phyloP scores from a whole-genome alignment of 345 rosid species.

The Citrus inodora region DNA sequence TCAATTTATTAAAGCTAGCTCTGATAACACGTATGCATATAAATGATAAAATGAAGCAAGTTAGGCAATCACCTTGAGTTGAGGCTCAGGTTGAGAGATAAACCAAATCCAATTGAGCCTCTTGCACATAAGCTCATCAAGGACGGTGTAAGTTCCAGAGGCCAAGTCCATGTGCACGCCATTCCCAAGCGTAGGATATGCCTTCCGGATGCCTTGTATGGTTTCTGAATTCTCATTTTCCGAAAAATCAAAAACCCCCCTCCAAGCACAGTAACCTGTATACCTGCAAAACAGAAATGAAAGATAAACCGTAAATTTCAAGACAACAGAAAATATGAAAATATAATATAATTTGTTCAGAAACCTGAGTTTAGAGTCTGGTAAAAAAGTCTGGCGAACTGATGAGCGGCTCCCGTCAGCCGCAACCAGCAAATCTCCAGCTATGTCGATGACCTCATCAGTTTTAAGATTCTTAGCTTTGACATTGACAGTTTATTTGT shows the following conservation, averaged over 20 bases:
- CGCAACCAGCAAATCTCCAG: constrained; percentile 63
- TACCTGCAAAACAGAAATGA: constrained; percentile 35
- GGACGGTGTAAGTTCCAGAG: constrained; percentile 36
- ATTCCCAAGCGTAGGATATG: constrained; percentile 60
- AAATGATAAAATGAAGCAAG: neutral
- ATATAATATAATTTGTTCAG: no score
- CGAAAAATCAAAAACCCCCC: constrained; percentile 65
- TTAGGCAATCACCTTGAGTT: constrained; percentile 40
- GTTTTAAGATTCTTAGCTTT: constrained; percentile 42
- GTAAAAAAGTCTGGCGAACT: constrained; percentile 53
- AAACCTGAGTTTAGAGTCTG: constrained; percentile 62
- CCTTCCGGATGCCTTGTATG: constrained; percentile 35
- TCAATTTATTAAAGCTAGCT: no score
- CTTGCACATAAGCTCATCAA: constrained; percentile 48
- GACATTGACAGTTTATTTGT: constrained; percentile 41
- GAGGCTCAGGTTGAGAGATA: constrained; percentile 62
- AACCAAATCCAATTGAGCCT: constrained; percentile 75
- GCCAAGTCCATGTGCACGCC: constrained; percentile 58
- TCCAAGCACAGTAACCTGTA: constrained; percentile 75
- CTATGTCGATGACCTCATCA: constrained; percentile 41
- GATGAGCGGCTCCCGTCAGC: constrained; percentile 74
- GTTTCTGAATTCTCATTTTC: constrained; percentile 44
- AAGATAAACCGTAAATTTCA: no score
- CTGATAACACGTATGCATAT: neutral
- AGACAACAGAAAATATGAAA: no score